A percentile compares a stretch with the other conserved stretches of the same genome.
phyloP scores from a whole-genome alignment of 2,329 filamentous ascomycete genomes.

The Drechslerella stenobrocha region DNA sequence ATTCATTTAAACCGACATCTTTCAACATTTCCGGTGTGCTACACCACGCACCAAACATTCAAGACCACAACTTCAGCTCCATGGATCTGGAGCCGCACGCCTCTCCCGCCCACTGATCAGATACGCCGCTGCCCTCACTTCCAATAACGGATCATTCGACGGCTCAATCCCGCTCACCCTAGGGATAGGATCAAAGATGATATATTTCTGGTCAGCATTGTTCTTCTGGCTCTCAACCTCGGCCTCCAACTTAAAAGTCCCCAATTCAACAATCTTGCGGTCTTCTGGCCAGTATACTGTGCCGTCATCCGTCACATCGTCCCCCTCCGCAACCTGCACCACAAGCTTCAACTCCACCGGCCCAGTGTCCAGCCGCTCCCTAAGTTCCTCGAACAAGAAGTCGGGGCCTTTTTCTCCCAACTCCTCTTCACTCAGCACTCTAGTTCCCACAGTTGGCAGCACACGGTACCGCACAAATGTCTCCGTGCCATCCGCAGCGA shows the following conservation, averaged over 20 bases:
- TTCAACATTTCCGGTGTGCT: too few species aligned
- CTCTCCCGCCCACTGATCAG: constrained; percentile 62
- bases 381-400: constrained; percentile 61
- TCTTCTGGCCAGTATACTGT: constrained; percentile 62
- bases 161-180: constrained; percentile 61
- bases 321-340: constrained; percentile 60
- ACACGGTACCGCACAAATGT: constrained; percentile 61
- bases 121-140: constrained; percentile 63
- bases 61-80: too few species aligned
- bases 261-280: constrained; percentile 60
- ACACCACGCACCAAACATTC: too few species aligned
- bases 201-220: constrained; percentile 59
- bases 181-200: constrained; percentile 65
- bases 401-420: constrained; percentile 56
- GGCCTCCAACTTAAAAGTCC: constrained; percentile 58
- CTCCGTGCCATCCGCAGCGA: constrained; percentile 56
- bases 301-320: constrained; percentile 59
- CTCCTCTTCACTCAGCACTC: constrained; percentile 56
- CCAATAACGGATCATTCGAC: constrained; percentile 63
- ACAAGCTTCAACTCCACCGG: constrained; percentile 59
- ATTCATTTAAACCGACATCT: too few species aligned
- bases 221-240: constrained; percentile 57
- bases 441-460: constrained; percentile 58
- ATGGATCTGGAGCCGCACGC: constrained; percentile 57
- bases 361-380: constrained; percentile 54